Base-by-base conservation (phyloP, 768 basidiomycete genomes). In the Trametes cubensis region DNA sequence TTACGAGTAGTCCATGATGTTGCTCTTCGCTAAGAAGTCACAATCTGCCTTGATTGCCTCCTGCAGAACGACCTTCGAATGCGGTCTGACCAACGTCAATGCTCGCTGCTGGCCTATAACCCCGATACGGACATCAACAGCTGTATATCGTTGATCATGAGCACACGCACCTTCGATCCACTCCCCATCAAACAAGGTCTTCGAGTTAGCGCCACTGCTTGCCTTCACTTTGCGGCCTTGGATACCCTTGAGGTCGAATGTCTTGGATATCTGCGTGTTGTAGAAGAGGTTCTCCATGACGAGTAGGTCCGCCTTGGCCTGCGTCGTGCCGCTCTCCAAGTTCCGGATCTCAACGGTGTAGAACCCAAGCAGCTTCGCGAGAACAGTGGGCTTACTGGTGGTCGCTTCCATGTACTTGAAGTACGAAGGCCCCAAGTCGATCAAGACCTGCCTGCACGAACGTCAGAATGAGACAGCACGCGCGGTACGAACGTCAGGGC, bases 211-310 rank as follows among this genome's bases (percentile, higher is more conserved):
- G 40, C 74, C 71, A 41, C 69, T 70, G 58, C 73, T 74, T 3
- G 79, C 69, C 71, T 89, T 90, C 50, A 89, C 86, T 70, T 86
- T 89, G 17, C 90, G 78, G 0, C 88, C 88, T 58, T 87, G 87
- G 40, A 94, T 93, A 3, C 92, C 92, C 72, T 94, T 94, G 55
- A 94, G 75, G 70, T 94, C 92, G 67, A 89, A 94, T 0, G 85
- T 88, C 76, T 85, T 86, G 54, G 76, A 74, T 54, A 91, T 80
- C 51, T 84, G 84, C 71, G 85, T 83, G 45, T 83, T 78, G 68
- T 86, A 90, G 70, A 94, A 93, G 18, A 93, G 72, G 67, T 93
- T 93, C 73, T 93, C 92, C 90, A 93, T 92, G 8, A 93, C 87
- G 5, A 93, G 77, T 14, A 94, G 77, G 70, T 94, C 90, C 1